Base-by-base conservation (phyloP, 2,329 filamentous ascomycete species). In the Penicillium janthinellum region DNA sequence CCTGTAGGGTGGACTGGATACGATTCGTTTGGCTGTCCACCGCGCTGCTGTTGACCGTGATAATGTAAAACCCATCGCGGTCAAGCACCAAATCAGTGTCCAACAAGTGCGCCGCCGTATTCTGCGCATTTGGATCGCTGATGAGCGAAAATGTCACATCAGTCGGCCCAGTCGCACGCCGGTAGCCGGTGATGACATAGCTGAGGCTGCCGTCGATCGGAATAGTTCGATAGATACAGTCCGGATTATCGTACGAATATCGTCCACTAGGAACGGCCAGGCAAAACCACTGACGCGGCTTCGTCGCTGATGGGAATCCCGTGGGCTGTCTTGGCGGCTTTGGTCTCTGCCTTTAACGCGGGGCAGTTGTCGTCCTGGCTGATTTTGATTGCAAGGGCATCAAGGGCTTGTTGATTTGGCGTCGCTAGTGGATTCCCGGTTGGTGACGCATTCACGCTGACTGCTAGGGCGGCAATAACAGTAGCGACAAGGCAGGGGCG, bases 171-270 rank as follows among this genome's bases (percentile, higher is more conserved):
- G 56, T 25, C 10, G 10, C 44, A 15, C 57, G 31, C 10, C 57
- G 50, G 22, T 55, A 60, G 2, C 60, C 57, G 2, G 34, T 56
- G 14, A 62, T 47, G 11, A 55, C 25, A 47, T 62, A 62, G 22
- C 47, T 51, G 12, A 60, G 28, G 17, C 54, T 54, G 38, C 35
- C 11, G 39, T 60, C 58, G 41, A 62, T 62, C 10, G 60, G 57
- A 12, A 62, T 60, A 4, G 60, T 60, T 31, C 60, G 60, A 41
- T 59, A 62, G 22, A 62, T 57, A 10, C 57, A 60, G 51, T 62
- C 60, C 10, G 60, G 60, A 20, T 62, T 62, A 25, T 60, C 57
- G 42, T 62, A 62, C 12, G 60, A 62, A 48, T 62, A 62, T 50
- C 60, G 47, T 12, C 57, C 57, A 3, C 60, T 57, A 2, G 57